Evolutionary conservation across 2,329 filamentous ascomycete genomes (phyloP), one percentile per base, ranked within the genome.

Genomic region (Cercospora sp.): DNA sequence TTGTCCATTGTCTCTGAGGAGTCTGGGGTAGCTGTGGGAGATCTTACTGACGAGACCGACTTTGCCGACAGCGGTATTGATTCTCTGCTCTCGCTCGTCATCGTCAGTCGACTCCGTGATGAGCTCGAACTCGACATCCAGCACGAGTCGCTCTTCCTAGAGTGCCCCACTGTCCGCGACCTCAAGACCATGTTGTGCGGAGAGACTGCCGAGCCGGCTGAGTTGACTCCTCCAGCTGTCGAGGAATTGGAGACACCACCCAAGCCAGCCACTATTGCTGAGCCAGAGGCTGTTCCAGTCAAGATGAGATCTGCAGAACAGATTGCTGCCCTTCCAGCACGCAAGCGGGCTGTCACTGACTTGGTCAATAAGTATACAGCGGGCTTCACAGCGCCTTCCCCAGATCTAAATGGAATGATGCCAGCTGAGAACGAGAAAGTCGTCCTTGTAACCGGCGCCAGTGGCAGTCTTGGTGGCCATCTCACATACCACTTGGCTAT

Each of bases 391-490:
- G 42, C 53, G 28, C 64, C 64, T 26, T 36, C 23, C 13, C 12
- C 26, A 30, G 16, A 53, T 9, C 8, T 12, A 13, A 13, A 18
- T 2, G 20, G 48, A 8, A 18, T 31, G 10, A 42, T 59, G 30
- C 63, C 63, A 45, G 5, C 20, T 23, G 28, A 13, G 23, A 33
- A n/a, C 28, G 30, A 33, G 23, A 67, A 64, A 16, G 57, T 68
- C n/a, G 76, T 83, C 1, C 67, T 82, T 1, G 72, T 84, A 75
- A 69, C 67, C 10, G 67, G 67, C 33, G 67, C 64, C 18, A 67
- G 80, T 0, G 82, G 82, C 2, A 79, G 79, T 60, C 73, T 83
- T 0, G 82, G 82, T 1, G 55, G 72, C 0, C 79, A 83, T 66
- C 64, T 83, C 1, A 79, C 79, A 2, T 63, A 67, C 1, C 51